phyloP scores from a whole-genome alignment of 352 stramenopile genomes.

The Chrysophaeum taylorii region DNA sequence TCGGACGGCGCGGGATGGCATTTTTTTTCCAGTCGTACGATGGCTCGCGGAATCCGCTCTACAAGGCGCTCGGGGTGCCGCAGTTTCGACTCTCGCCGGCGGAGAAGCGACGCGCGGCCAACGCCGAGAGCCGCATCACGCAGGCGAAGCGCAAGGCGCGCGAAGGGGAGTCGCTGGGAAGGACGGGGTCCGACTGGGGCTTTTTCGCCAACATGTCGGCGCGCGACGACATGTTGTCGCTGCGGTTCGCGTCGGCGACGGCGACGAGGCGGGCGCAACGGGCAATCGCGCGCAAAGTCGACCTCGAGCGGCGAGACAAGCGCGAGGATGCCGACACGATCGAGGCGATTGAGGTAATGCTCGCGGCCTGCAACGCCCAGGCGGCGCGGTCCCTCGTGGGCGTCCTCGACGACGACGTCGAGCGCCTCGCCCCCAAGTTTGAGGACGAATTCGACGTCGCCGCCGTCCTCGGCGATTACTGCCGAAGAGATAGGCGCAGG shows the following conservation, averaged over 20 bases:
- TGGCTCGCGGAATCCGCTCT: conserved; percentile 29
- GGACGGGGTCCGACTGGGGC: background rate
- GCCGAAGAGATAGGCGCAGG: too few relatives aligned
- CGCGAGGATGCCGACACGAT: background rate
- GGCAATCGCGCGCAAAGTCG: background rate
- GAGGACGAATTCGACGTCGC: too few relatives aligned
- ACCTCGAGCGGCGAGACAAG: background rate
- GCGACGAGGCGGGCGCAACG: background rate
- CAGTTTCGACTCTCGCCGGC: conserved; percentile 42
- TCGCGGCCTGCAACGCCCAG: background rate
- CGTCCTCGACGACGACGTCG: background rate
- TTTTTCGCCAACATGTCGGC: background rate
- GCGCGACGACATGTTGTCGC: background rate
- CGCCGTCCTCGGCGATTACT: too few relatives aligned
- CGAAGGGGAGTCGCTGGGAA: background rate
- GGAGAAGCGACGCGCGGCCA: conserved; percentile 1
- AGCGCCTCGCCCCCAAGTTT: too few relatives aligned
- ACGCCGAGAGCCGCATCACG: conserved; percentile 9
- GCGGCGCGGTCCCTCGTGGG: background rate
- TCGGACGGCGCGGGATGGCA: conserved; percentile 52
- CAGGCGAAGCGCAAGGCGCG: background rate
- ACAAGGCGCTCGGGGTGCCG: conserved; percentile 41
- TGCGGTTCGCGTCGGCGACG: background rate
- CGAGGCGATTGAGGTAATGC: background rate
- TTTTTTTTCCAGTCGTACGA: conserved; percentile 55